Evolutionary conservation across 768 basidiomycete species (phyloP), one percentile per base, ranked within the genome.

Genomic region (Trametes punicea): DNA sequence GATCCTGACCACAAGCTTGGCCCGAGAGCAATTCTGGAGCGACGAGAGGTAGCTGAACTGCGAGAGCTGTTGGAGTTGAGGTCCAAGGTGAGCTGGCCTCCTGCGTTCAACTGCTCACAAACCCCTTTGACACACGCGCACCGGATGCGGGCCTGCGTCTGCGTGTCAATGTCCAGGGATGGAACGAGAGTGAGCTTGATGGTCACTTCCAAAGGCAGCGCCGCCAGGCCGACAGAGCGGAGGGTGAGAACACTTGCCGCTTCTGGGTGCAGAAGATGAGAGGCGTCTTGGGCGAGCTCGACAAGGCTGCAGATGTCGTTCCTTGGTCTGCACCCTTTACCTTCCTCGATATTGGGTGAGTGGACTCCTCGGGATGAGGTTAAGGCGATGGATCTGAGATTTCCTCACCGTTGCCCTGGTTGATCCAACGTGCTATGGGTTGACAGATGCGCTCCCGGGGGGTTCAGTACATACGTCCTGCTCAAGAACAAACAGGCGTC

Each of bases 271-370:
- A 38, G 18, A 55, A 44, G 25, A 63, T 64, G 64, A 52, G 46
- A 30, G 33, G n/a, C 13, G 55, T 61, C n/a, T 50, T 66, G 47
- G 39, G 39, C 20, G 60, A 66, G 55, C 49, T 68, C 6, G 63
- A 68, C 45, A 41, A 46, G 13, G 50, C 38, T 5, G 49, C 44
- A 15, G 8, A 49, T 10, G 56, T 53, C 21, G 52, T 65, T 11
- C 56, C 61, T 7, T 31, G 20, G 4, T 23, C 39, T 25, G 41
- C 34, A 1, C 20, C 26, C 3, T 33, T 62, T 18, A 33, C 41
- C 18, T 65, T 65, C 26, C 54, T 65, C 8, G 62, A 65, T 40
- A 21, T 65, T 15, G 57, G 64, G 64, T 65, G 38, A 23, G 60
- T 41, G 4, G 2, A 23, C 26, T 16, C 26, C 8, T 15, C 7